These are phyloP conservation scores for Ophiostoma piceae DNA, from an alignment of 2,329 filamentous ascomycete genomes.

Conservation along the genomic window DNA sequence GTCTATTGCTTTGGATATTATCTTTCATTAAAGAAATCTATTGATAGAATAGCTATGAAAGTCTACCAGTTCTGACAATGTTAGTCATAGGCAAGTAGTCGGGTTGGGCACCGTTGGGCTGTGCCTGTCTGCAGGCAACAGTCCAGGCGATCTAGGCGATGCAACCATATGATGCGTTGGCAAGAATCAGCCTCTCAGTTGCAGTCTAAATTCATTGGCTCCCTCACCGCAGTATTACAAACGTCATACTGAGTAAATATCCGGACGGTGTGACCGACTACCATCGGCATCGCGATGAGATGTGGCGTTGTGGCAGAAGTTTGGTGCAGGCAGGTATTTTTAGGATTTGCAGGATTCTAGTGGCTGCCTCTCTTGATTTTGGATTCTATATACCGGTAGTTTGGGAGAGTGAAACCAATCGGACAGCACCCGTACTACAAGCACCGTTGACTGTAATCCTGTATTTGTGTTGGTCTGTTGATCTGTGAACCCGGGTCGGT, in stretches of 20 bases:
- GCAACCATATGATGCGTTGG: constrained; percentile 4
- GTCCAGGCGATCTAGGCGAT: background rate
- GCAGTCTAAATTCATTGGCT: background rate
- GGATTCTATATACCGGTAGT: background rate
- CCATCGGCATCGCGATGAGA: background rate
- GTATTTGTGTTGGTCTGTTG: background rate
- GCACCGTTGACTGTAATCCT: background rate
- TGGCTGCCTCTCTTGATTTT: background rate
- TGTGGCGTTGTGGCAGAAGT: background rate
- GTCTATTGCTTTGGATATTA: background rate
- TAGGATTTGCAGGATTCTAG: background rate
- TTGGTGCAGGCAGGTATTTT: background rate
- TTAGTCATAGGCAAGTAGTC: background rate
- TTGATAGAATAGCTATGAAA: too few relatives aligned
- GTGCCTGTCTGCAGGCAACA: background rate
- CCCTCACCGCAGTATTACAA: background rate
- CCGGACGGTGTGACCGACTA: background rate
- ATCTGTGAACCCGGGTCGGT: too few relatives aligned
- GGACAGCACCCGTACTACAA: background rate
- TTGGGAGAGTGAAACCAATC: background rate
- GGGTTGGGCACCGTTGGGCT: constrained; percentile 8
- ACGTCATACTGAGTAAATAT: background rate
- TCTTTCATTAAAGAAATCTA: too few relatives aligned
- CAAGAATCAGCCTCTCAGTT: background rate
- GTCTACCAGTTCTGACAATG: too few relatives aligned